These are phyloP conservation scores for Jaapia argillacea DNA, from an alignment of 768 basidiomycete genomes.

Conservation along the genomic window DNA sequence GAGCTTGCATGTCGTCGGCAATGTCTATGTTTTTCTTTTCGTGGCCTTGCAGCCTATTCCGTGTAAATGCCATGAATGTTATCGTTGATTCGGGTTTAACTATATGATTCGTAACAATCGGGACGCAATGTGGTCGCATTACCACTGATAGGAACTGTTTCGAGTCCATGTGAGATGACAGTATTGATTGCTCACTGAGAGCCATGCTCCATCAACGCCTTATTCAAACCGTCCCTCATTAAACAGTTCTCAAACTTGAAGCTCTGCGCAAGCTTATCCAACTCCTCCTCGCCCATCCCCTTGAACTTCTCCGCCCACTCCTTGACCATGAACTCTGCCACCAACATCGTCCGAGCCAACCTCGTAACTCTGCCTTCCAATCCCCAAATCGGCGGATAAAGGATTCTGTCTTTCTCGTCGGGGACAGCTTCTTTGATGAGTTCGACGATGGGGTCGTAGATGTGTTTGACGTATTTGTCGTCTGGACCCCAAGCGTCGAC, in stretches of 20 bases:
- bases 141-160: too few species aligned
- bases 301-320: conserved; percentile 68
- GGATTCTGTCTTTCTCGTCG: conserved; percentile 30
- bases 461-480: conserved; percentile 16
- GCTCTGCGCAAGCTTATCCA: conserved; percentile 65
- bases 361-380: conserved; percentile 42
- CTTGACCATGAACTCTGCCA: conserved; percentile 60
- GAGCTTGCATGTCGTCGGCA: too few species aligned
- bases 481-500: conserved; percentile 30
- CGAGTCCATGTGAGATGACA: too few species aligned
- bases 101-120: too few species aligned
- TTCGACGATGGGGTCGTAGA: conserved; percentile 12
- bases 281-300: conserved; percentile 44
- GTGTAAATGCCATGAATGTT: too few species aligned
- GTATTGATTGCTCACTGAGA: too few species aligned
- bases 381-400: conserved; percentile 66
- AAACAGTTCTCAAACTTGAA: conserved; percentile 65
- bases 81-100: too few species aligned
- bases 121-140: too few species aligned
- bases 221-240: conserved; percentile 50
- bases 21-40: too few species aligned
- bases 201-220: conserved; percentile 20
- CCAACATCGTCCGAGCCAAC: conserved; percentile 54
- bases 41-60: too few species aligned
- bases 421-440: conserved; percentile 16